Conservation (phyloP, 2,329 filamentous ascomycete genomes). For the Aspergillus flavus region DNA sequence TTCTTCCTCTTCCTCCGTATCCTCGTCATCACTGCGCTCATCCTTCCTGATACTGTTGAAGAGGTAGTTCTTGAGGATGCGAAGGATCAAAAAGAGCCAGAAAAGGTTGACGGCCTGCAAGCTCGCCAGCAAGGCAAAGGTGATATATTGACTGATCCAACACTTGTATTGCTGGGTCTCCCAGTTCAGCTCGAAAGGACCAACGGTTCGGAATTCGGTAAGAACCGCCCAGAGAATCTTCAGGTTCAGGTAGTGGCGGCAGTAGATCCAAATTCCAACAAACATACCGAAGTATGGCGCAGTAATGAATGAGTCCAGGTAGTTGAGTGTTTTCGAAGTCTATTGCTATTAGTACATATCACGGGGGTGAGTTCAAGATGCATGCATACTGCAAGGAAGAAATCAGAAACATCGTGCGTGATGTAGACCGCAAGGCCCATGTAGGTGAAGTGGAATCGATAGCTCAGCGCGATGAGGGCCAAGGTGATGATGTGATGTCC, state of each 20-base stretch:
- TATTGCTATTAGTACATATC: constrained; percentile 36
- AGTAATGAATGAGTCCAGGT: constrained; percentile 78
- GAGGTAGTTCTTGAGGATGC: constrained; percentile 47
- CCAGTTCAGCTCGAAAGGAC: constrained; percentile 52
- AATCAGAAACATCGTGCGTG: constrained; percentile 91
- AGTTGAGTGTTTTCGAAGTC: constrained; percentile 91
- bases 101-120: constrained; percentile 51
- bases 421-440: constrained; percentile 93
- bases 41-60: constrained; percentile 43
- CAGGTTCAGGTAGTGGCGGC: constrained; percentile 71
- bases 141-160: constrained; percentile 52
- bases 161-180: constrained; percentile 53
- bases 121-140: constrained; percentile 46
- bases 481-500: constrained; percentile 90
- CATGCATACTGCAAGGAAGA: constrained; percentile 78
- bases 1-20: constrained; percentile 43
- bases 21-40: constrained; percentile 50
- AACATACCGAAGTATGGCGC: constrained; percentile 83
- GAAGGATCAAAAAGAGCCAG: constrained; percentile 50
- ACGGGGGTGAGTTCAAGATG: not conserved
- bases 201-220: constrained; percentile 51
- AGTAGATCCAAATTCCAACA: constrained; percentile 82
- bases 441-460: constrained; percentile 95
- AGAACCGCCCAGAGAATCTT: constrained; percentile 50
- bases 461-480: constrained; percentile 79